Evolutionary conservation across 2,329 filamentous ascomycete species (phyloP).

Genomic region (Apiospora malaysiana): DNA sequence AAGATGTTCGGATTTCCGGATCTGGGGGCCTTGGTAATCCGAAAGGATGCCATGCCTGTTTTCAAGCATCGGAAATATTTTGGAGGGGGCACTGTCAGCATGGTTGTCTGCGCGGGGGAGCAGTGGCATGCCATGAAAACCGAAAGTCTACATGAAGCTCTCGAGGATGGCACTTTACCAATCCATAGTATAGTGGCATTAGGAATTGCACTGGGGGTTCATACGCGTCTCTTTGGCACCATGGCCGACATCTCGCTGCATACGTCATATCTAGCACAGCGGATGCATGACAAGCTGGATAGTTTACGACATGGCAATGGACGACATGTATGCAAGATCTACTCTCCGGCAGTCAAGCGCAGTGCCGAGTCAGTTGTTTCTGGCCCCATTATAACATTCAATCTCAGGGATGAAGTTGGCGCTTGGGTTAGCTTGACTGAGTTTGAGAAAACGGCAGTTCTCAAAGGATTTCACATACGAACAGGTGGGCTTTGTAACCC

Average conservation of each 20-base stretch:
- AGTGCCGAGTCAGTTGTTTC: conserved; percentile 39
- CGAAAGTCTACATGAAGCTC: conserved; percentile 73
- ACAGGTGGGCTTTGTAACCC: conserved; percentile 94
- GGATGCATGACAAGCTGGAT: conserved; percentile 63
- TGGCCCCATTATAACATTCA: conserved; percentile 86
- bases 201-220: conserved; percentile 73
- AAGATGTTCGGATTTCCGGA: conserved; percentile 99
- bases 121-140: conserved; percentile 84
- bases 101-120: conserved; percentile 78
- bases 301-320: conserved; percentile 74
- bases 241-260: conserved; percentile 75
- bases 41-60: conserved; percentile 68
- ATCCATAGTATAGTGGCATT: conserved; percentile 90
- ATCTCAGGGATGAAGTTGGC: conserved; percentile 71
- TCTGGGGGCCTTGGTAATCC: conserved; percentile 82
- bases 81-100: conserved; percentile 92
- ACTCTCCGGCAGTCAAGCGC: conserved; percentile 45
- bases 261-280: conserved; percentile 66
- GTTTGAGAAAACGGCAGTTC: conserved; percentile 81
- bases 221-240: conserved; percentile 71
- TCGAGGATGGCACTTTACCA: conserved; percentile 92
- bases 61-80: conserved; percentile 80
- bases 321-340: conserved; percentile 68
- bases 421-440: conserved; percentile 82
- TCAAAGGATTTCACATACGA: conserved; percentile 82